Base-by-base conservation (phyloP, 2,329 filamentous ascomycete genomes). In the Cercospora berteroae region DNA sequence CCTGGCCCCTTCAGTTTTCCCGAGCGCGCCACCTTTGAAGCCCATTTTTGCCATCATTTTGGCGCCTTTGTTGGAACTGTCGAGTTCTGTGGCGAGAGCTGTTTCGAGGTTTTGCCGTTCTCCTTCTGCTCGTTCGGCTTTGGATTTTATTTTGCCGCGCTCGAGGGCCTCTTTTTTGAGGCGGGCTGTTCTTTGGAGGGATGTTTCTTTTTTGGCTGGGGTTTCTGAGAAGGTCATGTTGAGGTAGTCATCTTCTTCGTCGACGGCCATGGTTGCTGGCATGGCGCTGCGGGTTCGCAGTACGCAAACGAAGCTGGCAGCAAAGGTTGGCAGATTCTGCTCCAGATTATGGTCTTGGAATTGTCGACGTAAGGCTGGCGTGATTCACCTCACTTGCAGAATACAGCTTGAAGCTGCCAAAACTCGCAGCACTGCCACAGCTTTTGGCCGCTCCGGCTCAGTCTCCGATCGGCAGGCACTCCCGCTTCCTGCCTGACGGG, bases 41-140 rank as follows among this genome's bases (percentile, higher is more conserved):
- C 95, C 95, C 85, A 99, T 92, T 79, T 92, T 94, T 23, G 92
- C 90, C 94, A 99, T 97, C 93, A 99, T 97, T 71, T 92, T 88
- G 69, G 96, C 88, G 1, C 94, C 95, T 77, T 97, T 98, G 81
- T 89, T 96, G 60, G 87, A 84, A 16, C 85, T 67, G 62, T 89
- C 86, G 6, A 97, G 83, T 59, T 95, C 83, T 5, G 90, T 91
- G 4, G 89, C 85, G 27, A 97, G 86, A 0, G 91, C 92, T 42
- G 85, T 87, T 77, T 97, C 92, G 62, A 93, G 89, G 16, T 87
- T 87, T 50, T 84, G 85, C 8, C 86, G 87, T 73, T 90, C 92
- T 72, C 93, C 89, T 60, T 87, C 88, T n/a, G 88, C 91, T 48
- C 90, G 86, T 80, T 97, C 90, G 25, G 89, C 88, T 80, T 97